These are phyloP conservation scores for Mentha longifolia DNA, from an alignment of 257 asterid genomes.

Conservation along the genomic window DNA sequence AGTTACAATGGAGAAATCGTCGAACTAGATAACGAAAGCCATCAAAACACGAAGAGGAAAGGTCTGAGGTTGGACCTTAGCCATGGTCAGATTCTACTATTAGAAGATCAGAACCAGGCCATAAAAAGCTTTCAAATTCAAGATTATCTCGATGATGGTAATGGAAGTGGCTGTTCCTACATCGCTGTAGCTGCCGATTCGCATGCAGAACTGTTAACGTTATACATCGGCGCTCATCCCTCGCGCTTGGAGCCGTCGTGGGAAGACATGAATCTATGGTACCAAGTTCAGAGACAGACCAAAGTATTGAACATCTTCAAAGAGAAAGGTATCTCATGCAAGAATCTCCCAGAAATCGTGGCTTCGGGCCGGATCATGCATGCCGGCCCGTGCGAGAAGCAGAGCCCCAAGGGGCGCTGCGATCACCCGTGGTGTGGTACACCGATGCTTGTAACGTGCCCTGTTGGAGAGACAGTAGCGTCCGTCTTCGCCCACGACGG, in stretches of 20 bases:
- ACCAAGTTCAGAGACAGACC: conserved; percentile 85
- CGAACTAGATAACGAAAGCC: conserved; percentile 44
- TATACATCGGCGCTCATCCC: conserved; percentile 75
- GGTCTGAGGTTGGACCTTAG: conserved; percentile 51
- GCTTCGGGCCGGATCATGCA: conserved; percentile 73
- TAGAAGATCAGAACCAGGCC: conserved; percentile 73
- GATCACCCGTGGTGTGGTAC: conserved; percentile 87
- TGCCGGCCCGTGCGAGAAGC: conserved; percentile 69
- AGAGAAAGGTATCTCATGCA: conserved; percentile 57
- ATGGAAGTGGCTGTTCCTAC: conserved; percentile 49
- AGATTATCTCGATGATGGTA: conserved; percentile 49
- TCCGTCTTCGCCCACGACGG: conserved; percentile 49
- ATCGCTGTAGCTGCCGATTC: conserved; percentile 51
- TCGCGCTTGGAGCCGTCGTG: conserved; percentile 83
- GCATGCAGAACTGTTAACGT: conserved; percentile 42
- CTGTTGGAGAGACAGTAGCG: conserved; percentile 66
- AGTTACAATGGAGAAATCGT: conserved; percentile 51
- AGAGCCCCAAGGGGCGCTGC: conserved; percentile 64
- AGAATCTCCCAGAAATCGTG: conserved; percentile 63
- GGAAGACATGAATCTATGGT: conserved; percentile 95
- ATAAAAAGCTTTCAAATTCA: conserved; percentile 57
- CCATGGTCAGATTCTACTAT: conserved; percentile 57
- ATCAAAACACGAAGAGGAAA: conserved; percentile 40
- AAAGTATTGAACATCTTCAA: conserved; percentile 68
- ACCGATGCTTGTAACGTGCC: conserved; percentile 67